Conservation (phyloP, 805 yeast genomes). For the Saccharomycopsis guyanensis region DNA sequence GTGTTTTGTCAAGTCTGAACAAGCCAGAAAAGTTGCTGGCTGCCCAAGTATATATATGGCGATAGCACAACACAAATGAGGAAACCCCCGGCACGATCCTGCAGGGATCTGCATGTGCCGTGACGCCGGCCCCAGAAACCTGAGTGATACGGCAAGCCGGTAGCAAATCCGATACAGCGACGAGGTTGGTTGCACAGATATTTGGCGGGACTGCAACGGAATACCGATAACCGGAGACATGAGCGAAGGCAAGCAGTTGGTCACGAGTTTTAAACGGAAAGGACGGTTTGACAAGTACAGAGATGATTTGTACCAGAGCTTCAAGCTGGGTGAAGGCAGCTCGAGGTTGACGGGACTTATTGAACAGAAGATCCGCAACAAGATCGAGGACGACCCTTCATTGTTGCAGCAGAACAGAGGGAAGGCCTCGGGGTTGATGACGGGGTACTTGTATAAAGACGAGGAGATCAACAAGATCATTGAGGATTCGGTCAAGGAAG, state of each 20-base stretch:
- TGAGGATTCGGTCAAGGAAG: constrained; percentile 11
- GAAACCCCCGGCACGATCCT: too few species aligned
- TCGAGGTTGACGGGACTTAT: neutral
- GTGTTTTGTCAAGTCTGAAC: too few species aligned
- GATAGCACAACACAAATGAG: too few species aligned
- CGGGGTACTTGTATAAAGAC: constrained; percentile 18
- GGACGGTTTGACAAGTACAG: constrained; percentile 18
- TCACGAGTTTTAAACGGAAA: constrained; percentile 13
- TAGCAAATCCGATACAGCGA: too few species aligned
- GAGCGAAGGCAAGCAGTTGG: too few species aligned
- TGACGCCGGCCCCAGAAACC: too few species aligned
- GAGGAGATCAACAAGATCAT: constrained; percentile 11
- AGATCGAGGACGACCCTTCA: constrained; percentile 4
- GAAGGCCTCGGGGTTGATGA: constrained; percentile 17
- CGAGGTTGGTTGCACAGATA: too few species aligned
- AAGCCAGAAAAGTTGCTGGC: too few species aligned
- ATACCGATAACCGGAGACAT: too few species aligned
- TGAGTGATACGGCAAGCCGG: neutral
- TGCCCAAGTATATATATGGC: too few species aligned
- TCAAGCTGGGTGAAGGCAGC: neutral
- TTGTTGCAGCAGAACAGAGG: constrained; percentile 15
- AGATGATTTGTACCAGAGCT: constrained; percentile 6
- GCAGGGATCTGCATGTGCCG: too few species aligned
- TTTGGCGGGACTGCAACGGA: neutral
- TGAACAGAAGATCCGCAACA: constrained; percentile 8